Percentiles rank a stretch among this genome's conserved stretches.
These are phyloP conservation scores for Anthoceros angustus DNA, from an alignment of 225 moss, liverwort and hornwort genomes.

Conservation along the genomic window DNA sequence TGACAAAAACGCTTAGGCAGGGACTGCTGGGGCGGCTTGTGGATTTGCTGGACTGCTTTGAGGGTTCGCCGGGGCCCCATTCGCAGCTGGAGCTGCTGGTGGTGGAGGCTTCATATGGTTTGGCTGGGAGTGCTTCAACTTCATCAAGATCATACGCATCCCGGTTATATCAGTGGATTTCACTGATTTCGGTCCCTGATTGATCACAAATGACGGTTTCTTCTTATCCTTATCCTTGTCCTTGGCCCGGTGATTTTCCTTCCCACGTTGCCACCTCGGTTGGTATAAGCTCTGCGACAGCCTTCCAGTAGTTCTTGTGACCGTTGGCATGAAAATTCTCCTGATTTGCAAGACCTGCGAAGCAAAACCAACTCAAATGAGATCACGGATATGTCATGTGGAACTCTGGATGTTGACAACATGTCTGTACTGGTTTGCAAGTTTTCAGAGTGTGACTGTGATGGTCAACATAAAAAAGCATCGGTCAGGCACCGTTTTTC, in stretches of 20 bases:
- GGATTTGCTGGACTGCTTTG: too few relatives aligned
- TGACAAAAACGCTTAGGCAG: too few relatives aligned
- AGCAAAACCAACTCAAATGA: too few relatives aligned
- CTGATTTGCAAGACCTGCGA: slow-evolving; percentile 54
- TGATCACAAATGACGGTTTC: slow-evolving; percentile 59
- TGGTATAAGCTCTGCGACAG: slow-evolving; percentile 74
- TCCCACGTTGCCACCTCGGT: slow-evolving; percentile 73
- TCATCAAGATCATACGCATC: slow-evolving; percentile 65
- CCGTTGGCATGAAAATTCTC: slow-evolving; percentile 79
- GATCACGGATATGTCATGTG: too few relatives aligned
- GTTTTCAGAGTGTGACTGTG: too few relatives aligned
- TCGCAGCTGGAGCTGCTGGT: slow-evolving; percentile 20
- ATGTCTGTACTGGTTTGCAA: too few relatives aligned
- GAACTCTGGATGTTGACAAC: too few relatives aligned
- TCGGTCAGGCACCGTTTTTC: neutral
- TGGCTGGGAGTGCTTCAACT: slow-evolving; percentile 75
- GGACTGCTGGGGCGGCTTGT: too few relatives aligned
- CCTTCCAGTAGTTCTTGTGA: slow-evolving; percentile 85
- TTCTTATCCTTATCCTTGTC: slow-evolving; percentile 69
- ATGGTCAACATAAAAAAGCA: too few relatives aligned
- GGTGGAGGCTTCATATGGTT: slow-evolving; percentile 83
- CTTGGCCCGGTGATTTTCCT: slow-evolving; percentile 34
- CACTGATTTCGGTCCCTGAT: slow-evolving; percentile 77
- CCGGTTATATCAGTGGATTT: slow-evolving; percentile 68
- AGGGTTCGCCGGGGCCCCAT: too few relatives aligned